phyloP scores from a whole-genome alignment of 371 early-diverging fungal species.

The Syncephalastrum contaminatum region DNA sequence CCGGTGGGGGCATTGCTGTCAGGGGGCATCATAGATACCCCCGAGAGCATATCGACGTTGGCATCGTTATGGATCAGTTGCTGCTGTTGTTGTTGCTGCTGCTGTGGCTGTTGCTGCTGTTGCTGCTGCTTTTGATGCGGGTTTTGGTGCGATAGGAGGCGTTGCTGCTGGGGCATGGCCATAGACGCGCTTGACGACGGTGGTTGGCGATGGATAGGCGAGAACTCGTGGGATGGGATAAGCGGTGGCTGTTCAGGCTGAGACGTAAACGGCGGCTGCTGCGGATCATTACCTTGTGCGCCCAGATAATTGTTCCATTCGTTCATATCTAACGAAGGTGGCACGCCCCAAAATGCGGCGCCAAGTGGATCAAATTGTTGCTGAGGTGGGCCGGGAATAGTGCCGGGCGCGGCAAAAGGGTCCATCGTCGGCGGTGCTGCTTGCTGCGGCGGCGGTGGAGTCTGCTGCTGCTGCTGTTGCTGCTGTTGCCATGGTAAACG shows the following conservation, averaged over 20 bases:
- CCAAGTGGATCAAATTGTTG: conserved; percentile 21
- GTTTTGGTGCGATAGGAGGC: no score
- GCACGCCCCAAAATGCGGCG: conserved; percentile 31
- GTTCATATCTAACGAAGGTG: conserved; percentile 25
- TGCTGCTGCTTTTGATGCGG: no score
- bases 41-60: conserved; percentile 37
- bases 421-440: conserved; percentile 21
- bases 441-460: conserved; percentile 8
- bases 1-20: no score
- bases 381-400: conserved; percentile 15
- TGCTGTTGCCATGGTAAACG: conserved; percentile 3
- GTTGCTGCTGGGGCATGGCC: no score
- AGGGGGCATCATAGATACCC: conserved; percentile 13
- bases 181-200: no score
- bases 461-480: neutral
- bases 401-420: conserved; percentile 32
- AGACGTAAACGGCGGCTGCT: neutral
- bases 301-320: conserved; percentile 28
- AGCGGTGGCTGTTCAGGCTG: neutral
- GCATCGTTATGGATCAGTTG: conserved; percentile 33
- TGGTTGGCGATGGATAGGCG: conserved; percentile 8
- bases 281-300: conserved; percentile 9
- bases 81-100: conserved; percentile 3
- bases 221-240: conserved; percentile 13
- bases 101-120: neutral